These are phyloP conservation scores for Solanum virginianum DNA, from an alignment of 257 asterid species.

Conservation along the genomic window DNA sequence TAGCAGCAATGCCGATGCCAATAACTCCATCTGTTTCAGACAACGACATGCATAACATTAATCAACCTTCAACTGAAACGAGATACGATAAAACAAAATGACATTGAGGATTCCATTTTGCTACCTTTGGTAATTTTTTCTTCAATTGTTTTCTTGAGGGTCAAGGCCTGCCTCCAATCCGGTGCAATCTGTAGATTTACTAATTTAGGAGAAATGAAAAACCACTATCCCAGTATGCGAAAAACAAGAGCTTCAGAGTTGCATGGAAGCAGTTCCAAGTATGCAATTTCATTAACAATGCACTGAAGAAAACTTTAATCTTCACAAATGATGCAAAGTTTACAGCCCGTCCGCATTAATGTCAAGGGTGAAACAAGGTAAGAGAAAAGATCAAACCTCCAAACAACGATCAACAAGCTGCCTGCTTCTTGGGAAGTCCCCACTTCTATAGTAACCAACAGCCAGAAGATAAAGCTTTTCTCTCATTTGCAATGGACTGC, in stretches of 20 bases:
- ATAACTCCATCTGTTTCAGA: slow-evolving; percentile 53
- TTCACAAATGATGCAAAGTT: slow-evolving; percentile 14
- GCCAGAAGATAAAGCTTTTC: slow-evolving; percentile 77
- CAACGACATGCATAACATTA: neutral
- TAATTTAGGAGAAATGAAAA: neutral
- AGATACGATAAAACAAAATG: neutral
- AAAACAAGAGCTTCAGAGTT: neutral
- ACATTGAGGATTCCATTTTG: neutral
- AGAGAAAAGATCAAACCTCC: slow-evolving; percentile 32
- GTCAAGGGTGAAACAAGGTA: neutral
- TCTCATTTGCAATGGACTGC: slow-evolving; percentile 40
- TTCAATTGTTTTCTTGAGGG: slow-evolving; percentile 76
- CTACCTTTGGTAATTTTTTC: slow-evolving; percentile 75
- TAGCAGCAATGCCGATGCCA: slow-evolving; percentile 84
- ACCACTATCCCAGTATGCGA: neutral
- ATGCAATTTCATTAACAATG: neutral
- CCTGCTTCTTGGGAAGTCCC: slow-evolving; percentile 71
- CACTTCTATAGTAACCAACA: slow-evolving; percentile 76
- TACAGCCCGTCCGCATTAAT: slow-evolving; percentile 23
- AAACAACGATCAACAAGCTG: slow-evolving; percentile 68
- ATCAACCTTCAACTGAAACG: neutral
- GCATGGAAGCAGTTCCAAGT: neutral
- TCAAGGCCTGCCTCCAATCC: slow-evolving; percentile 80
- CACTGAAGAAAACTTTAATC: neutral
- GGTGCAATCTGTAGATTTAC: slow-evolving; percentile 50